Evolutionary conservation across 106 monocot genomes (phyloP), one percentile per base, ranked within the genome.

Genomic region (Narthecium ossifragum): DNA sequence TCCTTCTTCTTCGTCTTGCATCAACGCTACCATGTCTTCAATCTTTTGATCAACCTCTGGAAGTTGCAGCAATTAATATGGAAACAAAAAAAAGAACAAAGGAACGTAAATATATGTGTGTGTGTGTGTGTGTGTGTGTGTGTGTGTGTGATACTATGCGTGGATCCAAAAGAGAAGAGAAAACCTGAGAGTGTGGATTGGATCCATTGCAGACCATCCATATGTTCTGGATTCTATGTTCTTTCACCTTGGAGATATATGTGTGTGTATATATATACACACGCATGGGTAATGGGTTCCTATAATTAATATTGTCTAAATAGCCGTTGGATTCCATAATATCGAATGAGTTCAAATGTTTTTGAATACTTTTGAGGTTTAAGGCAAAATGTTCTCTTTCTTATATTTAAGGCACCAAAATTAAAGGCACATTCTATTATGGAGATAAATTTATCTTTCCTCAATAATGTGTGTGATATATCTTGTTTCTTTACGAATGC

Each of bases 21-120:
- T 43, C 43, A 43, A 4, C 18, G 14, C 18, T 43, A 18, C 14
- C 10, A 43, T 49, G 49, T 3, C 49, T 24, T 9, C 1, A 22
- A 49, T 49, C 9, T 49, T 20, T 49, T 49, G 49, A 49, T 49
- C 49, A 24, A 49, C 9, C 49, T 24, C 49, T 49, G 49, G 9
- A 49, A 49, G 18, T n/a, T 47, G 47, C 47, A 47, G 13, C 17
- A 11, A 47, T 47, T 6, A 47, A 47, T 2, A 20, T n/a, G 6
- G 2, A 6, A 17, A 47, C 47, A 47, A n/a, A 47, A 14, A 20
- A 47, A 18, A 24, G 9, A 22, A 22, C 3, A 22, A 48, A 1
- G 22, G 23, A 2, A 24, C 8, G 3, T 20, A 49, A 22, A 24
- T 4, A 49, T 18, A 20, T 48, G 48, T 47, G 6, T 47, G 18